These are phyloP conservation scores for Rhamnella rubrinervis DNA, from an alignment of 331 rosid genomes.

Conservation along the genomic window DNA sequence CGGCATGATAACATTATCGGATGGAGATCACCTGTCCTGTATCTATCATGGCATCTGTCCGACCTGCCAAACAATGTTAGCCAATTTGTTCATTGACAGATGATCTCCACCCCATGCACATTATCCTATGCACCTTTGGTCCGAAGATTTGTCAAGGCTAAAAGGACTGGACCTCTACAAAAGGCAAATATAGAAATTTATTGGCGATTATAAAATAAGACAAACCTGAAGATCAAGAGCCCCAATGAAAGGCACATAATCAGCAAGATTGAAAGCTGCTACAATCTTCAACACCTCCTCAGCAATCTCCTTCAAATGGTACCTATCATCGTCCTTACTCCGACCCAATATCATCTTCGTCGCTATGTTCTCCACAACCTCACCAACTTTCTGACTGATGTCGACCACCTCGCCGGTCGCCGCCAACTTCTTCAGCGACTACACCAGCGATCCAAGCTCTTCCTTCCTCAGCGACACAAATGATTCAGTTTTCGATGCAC, in stretches of 20 bases:
- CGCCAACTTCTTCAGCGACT: not conserved
- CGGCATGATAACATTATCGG: too few species aligned
- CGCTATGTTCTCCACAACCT: not conserved
- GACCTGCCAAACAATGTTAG: too few species aligned
- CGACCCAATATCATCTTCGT: conserved; percentile 28
- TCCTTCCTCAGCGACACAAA: conserved; percentile 14
- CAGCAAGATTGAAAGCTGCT: conserved; percentile 36
- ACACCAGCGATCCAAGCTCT: not conserved
- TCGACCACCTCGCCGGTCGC: conserved; percentile 18
- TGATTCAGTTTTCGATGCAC: conserved; percentile 11
- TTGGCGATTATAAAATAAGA: too few species aligned
- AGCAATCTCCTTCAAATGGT: conserved; percentile 20
- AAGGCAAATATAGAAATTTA: too few species aligned
- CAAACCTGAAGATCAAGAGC: conserved; percentile 32
- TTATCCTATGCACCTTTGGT: too few species aligned
- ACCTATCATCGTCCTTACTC: not conserved
- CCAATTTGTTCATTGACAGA: too few species aligned
- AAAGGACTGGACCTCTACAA: too few species aligned
- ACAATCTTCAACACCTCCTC: not conserved
- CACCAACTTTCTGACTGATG: not conserved
- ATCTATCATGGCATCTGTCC: too few species aligned
- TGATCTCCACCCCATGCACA: too few species aligned
- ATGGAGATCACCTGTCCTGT: too few species aligned
- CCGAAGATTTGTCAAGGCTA: too few species aligned
- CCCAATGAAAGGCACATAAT: conserved; percentile 38